Base-by-base conservation (phyloP, 2,329 filamentous ascomycete genomes). In the Zymoseptoria pseudotritici region DNA sequence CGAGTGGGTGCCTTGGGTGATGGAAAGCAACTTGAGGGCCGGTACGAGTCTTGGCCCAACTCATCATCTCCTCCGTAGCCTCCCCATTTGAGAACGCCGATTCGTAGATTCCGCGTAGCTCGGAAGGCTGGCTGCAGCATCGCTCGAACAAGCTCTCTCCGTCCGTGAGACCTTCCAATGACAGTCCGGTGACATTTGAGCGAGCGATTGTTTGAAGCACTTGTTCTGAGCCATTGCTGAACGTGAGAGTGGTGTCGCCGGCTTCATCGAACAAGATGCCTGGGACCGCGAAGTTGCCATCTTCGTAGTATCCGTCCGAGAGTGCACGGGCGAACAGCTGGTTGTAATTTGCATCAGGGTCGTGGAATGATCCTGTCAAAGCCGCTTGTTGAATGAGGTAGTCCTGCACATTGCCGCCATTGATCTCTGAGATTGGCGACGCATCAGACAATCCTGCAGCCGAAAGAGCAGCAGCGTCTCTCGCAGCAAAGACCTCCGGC, bases 341-440 rank as follows among this genome's bases (percentile, higher is more conserved):
- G 54, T 78, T 77, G 70, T 74, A 78, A 52, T 74, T 68, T 5
- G 73, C 72, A 58, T 78, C 74, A 1, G 72, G 72, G 57, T 78
- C 76, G 21, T 77, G 74, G 31, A 70, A 72, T 42, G 67, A 64
- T 7, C 57, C 58, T n/a, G 69, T 68, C 29, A 71, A 62, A 0
- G 65, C 56, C 24, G 75, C 73, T n/a, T 69, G 67, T 11, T 68
- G 67, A 4, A 67, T 64, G 8, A 78, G 65, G 36, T 70, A 76
- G 6, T 67, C 65, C 46, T 71, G 64, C 3, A 71, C 71, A 54
- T 67, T 65, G 22, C 71, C 65, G 2, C 72, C 75, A 54, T 77
- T 74, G 59, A 78, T 77, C 26, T 67, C 70, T 26, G 66, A 69
- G 19, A 78, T 60, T 0, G 73, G 65, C 1, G 75, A 76, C 1